Conservation (phyloP, 768 basidiomycete genomes). For the Ramaria sp. region DNA sequence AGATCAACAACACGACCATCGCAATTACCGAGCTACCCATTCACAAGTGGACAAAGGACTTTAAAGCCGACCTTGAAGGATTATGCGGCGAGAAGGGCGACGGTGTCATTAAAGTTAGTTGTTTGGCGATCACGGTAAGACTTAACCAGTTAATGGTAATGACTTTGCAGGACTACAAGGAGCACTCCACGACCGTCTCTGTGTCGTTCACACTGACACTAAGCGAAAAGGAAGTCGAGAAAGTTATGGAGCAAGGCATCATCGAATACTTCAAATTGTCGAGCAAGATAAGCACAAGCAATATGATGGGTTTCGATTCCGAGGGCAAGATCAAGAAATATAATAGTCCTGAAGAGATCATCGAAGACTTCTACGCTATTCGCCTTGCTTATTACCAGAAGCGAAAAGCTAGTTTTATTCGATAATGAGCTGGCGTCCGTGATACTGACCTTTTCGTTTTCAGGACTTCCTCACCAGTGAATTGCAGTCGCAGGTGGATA, state of each 20-base stretch:
- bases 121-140: not conserved
- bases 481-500: slow-evolving; percentile 71
- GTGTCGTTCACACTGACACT: slow-evolving; percentile 84
- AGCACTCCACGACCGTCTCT: slow-evolving; percentile 87
- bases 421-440: not conserved
- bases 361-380: slow-evolving; percentile 86
- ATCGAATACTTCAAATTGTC: slow-evolving; percentile 87
- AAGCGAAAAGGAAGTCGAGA: slow-evolving; percentile 68
- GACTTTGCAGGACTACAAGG: slow-evolving; percentile 77
- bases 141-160: not conserved
- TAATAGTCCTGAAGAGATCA: slow-evolving; percentile 76
- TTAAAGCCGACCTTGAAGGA: slow-evolving; percentile 83
- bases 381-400: slow-evolving; percentile 90
- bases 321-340: slow-evolving; percentile 96
- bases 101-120: slow-evolving; percentile 63
- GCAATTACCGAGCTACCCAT: slow-evolving; percentile 95
- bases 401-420: slow-evolving; percentile 60
- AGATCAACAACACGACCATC: slow-evolving; percentile 79
- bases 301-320: slow-evolving; percentile 98
- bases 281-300: slow-evolving; percentile 74
- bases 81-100: slow-evolving; percentile 79
- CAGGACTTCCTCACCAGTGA: slow-evolving; percentile 82
- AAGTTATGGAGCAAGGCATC: slow-evolving; percentile 84
- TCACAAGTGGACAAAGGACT: slow-evolving; percentile 87
- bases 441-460: not conserved